Evolutionary conservation across 371 early-diverging fungal genomes (phyloP), one percentile per base, ranked within the genome.

Genomic region (Phascolomyces articulosus): DNA sequence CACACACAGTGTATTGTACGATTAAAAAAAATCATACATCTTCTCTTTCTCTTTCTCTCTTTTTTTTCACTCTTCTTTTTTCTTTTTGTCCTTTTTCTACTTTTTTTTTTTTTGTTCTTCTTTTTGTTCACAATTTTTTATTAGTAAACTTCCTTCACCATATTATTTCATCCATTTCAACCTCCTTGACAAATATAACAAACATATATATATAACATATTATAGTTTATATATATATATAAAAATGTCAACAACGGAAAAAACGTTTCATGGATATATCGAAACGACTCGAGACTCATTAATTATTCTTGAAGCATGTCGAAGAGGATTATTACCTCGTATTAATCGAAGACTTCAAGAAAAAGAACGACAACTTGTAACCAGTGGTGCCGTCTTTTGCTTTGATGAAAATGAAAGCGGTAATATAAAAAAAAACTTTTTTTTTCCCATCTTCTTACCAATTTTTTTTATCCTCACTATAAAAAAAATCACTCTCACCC

Each of bases 331-430:
- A 0, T 66, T 88, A 26, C 82, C 85, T 3, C 82, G 90, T n/a
- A 76, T 90, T 9, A 72, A 63, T 13, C 71, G 91, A 13, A 76
- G 92, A 20, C 73, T 90, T 4, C 80, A 83, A 38, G 90, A 90
- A 11, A 59, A 69, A 26, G 90, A 91, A 55, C 82, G 88, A 23
- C 67, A 74, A 53, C 67, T 78, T 18, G 83, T 91, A 34, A 58
- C 68, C 40, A 84, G 87, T 21, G 91, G 91, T n/a, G 75, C 91
- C 1, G 78, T 91, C 15, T 87, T 89, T 38, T 85, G 91, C 20
- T 91, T 88, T 74, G 87, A 88, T 64, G 91, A 91, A 63, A 75
- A 84, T 18, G 90, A 90, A 63, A 82, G 85, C 49, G 86, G 79
- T 68, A 73, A 63, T 23, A 7, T 7, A 51, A 51, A 11, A 7